Evolutionary conservation across 768 basidiomycete species (phyloP), one percentile per base, ranked within the genome.

Genomic region (Boletus insuetus): DNA sequence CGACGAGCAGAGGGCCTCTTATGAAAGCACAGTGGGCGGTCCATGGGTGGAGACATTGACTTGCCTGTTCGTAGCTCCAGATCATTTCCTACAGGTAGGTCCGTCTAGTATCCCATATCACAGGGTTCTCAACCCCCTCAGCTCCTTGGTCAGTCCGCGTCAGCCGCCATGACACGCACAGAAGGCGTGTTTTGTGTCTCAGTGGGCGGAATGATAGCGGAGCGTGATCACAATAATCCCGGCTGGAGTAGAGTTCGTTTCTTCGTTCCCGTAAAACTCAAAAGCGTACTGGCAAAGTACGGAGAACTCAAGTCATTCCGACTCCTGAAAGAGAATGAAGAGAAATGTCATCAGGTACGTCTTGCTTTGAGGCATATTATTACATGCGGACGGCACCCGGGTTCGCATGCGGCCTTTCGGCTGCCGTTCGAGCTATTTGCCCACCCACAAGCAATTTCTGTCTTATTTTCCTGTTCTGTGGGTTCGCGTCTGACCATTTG

Each of bases 181-280:
- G 80, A 86, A 51, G 83, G 79, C 22, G 63, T 69, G 3, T 83
- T 89, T 53, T 70, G 68, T 40, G 67, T 89, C 6, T 71, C 74
- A 13, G 78, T 80, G n/a, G 74, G 59, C 58, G 56, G 61, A 47
- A 56, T 55, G 41, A 55, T 54, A 31, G 17, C 55, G 31, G 64
- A 60, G 29, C 61, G 57, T 9, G 66, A 68, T 24, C 61, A 59
- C 41, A 53, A 52, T n/a, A 61, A 52, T 42, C 61, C 69, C 20
- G 48, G 53, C 22, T 64, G 64, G 69, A 62, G 59, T 47, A 64
- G 64, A 48, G 38, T 54, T 38, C 63, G 63, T 14, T 64, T 67
- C 48, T 59, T 64, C 42, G 61, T 67, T 32, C 63, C 67, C 44
- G 62, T 64, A 35, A 71, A 68, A 52, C 61, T 71, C 47, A 70